Conservation (phyloP, 2,329 filamentous ascomycete genomes). For the Colletotrichum eremochloae region DNA sequence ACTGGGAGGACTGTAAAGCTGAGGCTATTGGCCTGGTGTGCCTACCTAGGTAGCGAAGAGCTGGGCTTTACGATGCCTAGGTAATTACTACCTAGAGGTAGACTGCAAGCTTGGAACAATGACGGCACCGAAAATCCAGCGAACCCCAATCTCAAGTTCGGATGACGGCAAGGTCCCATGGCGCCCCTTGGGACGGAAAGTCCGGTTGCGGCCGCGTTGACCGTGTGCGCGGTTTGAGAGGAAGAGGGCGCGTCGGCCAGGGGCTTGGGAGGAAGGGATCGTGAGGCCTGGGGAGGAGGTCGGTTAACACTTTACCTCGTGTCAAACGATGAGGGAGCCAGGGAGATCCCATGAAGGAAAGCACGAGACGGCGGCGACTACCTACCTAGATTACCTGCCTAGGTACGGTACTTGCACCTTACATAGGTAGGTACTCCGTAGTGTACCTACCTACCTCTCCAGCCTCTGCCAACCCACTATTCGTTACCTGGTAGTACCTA, state of each 20-base stretch:
- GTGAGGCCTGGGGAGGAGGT: not conserved
- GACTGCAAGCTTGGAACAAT: slow-evolving; percentile 6
- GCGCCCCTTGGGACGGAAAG: slow-evolving; percentile 2
- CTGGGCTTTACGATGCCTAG: not conserved
- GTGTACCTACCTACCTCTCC: not conserved
- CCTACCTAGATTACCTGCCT: too few relatives aligned
- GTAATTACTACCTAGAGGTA: not conserved
- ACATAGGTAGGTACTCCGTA: too few relatives aligned
- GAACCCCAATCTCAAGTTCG: slow-evolving; percentile 39
- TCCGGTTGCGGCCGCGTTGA: slow-evolving; percentile 3
- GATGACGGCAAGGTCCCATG: slow-evolving; percentile 27
- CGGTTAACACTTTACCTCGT: not conserved
- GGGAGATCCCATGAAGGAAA: slow-evolving; percentile 2
- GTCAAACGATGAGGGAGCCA: slow-evolving; percentile 13
- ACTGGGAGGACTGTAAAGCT: not conserved
- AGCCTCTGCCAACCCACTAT: too few relatives aligned
- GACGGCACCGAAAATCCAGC: slow-evolving; percentile 33
- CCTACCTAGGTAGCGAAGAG: not conserved
- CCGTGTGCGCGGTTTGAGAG: slow-evolving; percentile 25
- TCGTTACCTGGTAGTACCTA: too few relatives aligned
- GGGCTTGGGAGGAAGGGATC: not conserved
- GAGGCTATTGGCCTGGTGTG: not conserved
- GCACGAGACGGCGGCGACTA: not conserved
- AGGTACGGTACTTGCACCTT: too few relatives aligned
- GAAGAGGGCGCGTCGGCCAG: slow-evolving; percentile 1